These are phyloP conservation scores for Adiantum capillusveneris DNA, from an alignment of 75 land plant species.

Conservation along the genomic window DNA sequence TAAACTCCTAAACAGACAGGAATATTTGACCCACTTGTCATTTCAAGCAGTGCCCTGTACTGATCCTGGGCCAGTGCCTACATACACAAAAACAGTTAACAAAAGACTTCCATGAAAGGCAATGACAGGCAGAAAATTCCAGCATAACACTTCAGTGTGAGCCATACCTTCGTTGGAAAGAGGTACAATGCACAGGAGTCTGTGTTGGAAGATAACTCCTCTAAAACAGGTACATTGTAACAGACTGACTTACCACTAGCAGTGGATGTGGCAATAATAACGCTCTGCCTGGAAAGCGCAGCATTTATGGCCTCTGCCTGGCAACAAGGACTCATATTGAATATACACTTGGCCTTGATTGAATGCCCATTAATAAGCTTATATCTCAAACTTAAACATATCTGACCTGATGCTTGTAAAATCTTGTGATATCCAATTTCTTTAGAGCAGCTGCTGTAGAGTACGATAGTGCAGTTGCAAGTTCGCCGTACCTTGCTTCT, in stretches of 20 bases:
- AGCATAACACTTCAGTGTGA: no score
- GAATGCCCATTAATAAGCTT: background rate
- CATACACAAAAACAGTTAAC: background rate
- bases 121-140: background rate
- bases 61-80: constrained; percentile 99
- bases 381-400: background rate
- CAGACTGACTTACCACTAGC: constrained; percentile 98
- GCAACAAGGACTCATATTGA: background rate
- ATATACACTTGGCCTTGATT: background rate
- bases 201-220: constrained; percentile 37
- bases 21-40: constrained; percentile 31
- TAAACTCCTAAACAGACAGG: constrained; percentile 56
- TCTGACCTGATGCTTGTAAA: constrained; percentile 92
- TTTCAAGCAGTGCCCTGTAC: constrained; percentile 45
- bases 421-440: constrained; percentile 43
- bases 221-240: constrained; percentile 91
- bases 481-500: constrained; percentile 47
- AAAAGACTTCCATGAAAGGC: background rate
- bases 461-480: constrained; percentile 40
- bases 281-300: constrained; percentile 50
- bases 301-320: constrained; percentile 77
- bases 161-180: constrained; percentile 99
- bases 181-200: constrained; percentile 85
- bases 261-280: constrained; percentile 86
- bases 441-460: constrained; percentile 41